phyloP scores from a whole-genome alignment of 306 rosid genomes.

The Castanopsis chinensis region DNA sequence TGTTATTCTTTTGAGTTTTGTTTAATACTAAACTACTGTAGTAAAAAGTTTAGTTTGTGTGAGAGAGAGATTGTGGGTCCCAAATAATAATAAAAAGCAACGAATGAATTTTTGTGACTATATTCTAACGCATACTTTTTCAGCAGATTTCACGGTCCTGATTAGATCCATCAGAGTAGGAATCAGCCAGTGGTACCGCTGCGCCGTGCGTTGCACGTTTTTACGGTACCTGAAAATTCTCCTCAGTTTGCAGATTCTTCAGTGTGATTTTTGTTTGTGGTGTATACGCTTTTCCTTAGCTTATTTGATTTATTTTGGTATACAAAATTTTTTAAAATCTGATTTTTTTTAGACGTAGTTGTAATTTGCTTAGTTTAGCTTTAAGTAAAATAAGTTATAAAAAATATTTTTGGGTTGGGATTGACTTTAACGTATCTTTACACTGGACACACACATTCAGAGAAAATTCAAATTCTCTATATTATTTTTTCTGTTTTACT shows the following conservation, averaged over 20 bases:
- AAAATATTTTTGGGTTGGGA: no score
- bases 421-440: no score
- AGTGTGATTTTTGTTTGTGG: neutral
- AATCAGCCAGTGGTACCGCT: neutral
- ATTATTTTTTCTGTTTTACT: no score
- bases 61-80: conserved; percentile 17
- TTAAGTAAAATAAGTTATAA: no score
- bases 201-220: conserved; percentile 20
- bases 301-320: neutral
- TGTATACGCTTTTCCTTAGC: neutral
- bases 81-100: neutral
- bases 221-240: neutral
- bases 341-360: no score
- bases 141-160: neutral
- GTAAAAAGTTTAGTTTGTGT: no score
- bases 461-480: accelerated
- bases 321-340: neutral
- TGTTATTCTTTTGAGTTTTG: neutral
- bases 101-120: conserved; percentile 11
- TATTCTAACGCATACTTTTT: neutral
- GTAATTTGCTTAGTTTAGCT: no score
- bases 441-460: accelerated
- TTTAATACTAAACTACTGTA: no score
- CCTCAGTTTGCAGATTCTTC: neutral
- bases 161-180: neutral